Evolutionary conservation across 2,329 filamentous ascomycete species (phyloP), one percentile per base, ranked within the genome.

Genomic region (Fusarium torreyae): DNA sequence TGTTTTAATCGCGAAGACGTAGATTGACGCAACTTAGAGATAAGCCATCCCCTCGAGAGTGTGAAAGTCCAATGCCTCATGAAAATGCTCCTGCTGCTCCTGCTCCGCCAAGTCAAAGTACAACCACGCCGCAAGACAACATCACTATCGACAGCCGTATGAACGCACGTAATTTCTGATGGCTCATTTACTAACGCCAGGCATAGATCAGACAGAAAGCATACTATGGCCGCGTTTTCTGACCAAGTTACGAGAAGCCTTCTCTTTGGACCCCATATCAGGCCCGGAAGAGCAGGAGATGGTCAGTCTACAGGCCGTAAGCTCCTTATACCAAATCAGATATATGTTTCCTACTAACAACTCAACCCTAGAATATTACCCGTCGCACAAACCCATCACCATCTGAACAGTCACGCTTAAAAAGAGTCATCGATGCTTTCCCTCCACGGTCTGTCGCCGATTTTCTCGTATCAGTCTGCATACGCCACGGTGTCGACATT

Each of bases 1-100:
- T 1, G 1, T 24, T 0, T 4, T 1, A 1, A 24, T 24, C 0
- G 5, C 26, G 2, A 3, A 22, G 2, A 20, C 1, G 6, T 1
- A 20, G 3, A 4, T 28, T 57, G 7, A 57, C 5, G 14, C 5
- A 6, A 17, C 9, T 3, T 2, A 57, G 54, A 20, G 36, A 57
- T 6, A 53, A 11, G 20, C 1, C 24, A 4, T 53, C 26, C 20
- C 20, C 26, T 2, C 17, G 7, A 13, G 33, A 50, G 5, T 50
- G 33, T 13, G n/a, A 31, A 31, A 56, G 31, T 10, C 28, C 54
- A 0, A 20, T 53, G 20, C 17, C 14, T 0, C 5, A 10, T 11
- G 8, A 4, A 18, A 17, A 26, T 34, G 13, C 7, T 3, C 5
- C 20, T 3, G 2, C n/a, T n/a, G 18, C 20, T 4, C 20, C n/a